Conservation (phyloP, 1,139 yeast genomes). For the Blastobotrys capitulatus region DNA sequence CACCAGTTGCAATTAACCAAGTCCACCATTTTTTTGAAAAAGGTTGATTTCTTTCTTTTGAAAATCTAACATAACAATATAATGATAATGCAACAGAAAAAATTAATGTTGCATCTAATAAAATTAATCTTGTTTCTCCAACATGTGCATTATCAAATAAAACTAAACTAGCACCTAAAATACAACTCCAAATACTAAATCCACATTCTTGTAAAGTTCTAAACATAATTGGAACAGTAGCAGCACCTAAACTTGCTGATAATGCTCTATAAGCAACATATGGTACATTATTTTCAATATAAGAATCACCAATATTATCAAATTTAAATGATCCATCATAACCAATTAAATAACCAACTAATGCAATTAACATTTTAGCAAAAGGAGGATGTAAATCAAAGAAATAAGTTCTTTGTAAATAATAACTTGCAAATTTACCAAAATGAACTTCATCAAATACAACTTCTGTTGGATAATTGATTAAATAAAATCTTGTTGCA, state of each 20-base stretch:
- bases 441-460: constrained; percentile 98
- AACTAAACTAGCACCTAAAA: constrained; percentile 73
- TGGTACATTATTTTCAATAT: constrained; percentile 73
- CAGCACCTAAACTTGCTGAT: constrained; percentile 75
- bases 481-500: constrained; percentile 61
- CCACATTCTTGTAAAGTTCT: constrained; percentile 78
- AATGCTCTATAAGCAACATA: constrained; percentile 80
- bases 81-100: constrained; percentile 76
- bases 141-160: constrained; percentile 91
- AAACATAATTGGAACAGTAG: constrained; percentile 78
- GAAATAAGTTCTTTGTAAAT: constrained; percentile 34
- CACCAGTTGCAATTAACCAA: constrained; percentile 82
- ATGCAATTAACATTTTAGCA: constrained; percentile 88
- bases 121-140: constrained; percentile 81
- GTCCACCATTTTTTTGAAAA: constrained; percentile 74
- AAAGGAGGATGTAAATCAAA: constrained; percentile 98
- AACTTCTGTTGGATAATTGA: constrained; percentile 75
- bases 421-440: constrained; percentile 52
- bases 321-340: constrained; percentile 89
- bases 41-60: constrained; percentile 62
- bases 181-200: constrained; percentile 71
- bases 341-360: constrained; percentile 83
- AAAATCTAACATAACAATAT: constrained; percentile 71
- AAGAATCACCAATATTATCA: constrained; percentile 83
- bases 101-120: constrained; percentile 84